These are phyloP conservation scores for Pythium phragmiticola DNA, from an alignment of 352 stramenopile genomes.

Conservation along the genomic window DNA sequence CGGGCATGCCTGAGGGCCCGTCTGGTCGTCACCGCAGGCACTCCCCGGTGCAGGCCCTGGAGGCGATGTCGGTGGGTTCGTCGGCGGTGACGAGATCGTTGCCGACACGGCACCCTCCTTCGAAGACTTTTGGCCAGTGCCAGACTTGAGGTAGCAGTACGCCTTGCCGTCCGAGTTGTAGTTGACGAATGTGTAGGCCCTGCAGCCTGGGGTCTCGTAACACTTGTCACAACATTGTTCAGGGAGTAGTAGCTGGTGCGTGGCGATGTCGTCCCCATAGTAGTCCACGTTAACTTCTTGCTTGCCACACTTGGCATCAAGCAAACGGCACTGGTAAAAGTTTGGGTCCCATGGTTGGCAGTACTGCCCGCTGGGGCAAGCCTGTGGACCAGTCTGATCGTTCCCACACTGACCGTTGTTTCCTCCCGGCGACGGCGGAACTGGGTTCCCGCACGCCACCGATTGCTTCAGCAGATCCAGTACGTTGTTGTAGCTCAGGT, in stretches of 20 bases:
- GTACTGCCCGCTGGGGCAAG: slow-evolving; percentile 29
- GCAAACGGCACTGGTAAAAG: slow-evolving; percentile 37
- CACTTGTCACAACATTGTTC: slow-evolving; percentile 35
- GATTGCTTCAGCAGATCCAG: slow-evolving; percentile 14
- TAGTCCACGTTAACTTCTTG: slow-evolving; percentile 41
- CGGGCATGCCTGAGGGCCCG: not conserved
- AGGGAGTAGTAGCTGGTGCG: slow-evolving; percentile 22
- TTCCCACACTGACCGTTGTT: slow-evolving; percentile 8
- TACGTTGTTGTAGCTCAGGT: slow-evolving; percentile 22
- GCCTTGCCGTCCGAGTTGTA: slow-evolving; percentile 34
- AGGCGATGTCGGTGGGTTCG: not conserved
- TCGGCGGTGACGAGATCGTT: slow-evolving; percentile 1
- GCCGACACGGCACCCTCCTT: slow-evolving; percentile 25
- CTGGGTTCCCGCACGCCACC: not conserved
- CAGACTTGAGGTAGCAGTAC: slow-evolving; percentile 38
- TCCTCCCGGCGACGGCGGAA: not conserved
- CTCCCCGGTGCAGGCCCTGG: not conserved
- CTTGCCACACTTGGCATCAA: slow-evolving; percentile 31
- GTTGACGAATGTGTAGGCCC: slow-evolving; percentile 33
- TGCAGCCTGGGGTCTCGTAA: slow-evolving; percentile 25
- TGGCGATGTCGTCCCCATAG: slow-evolving; percentile 38
- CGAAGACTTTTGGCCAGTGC: not conserved
- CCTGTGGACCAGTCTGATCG: slow-evolving; percentile 7
- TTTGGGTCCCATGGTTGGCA: slow-evolving; percentile 33
- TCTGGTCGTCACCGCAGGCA: not conserved